Conservation (phyloP, 805 yeast genomes). For the Saccharomycopsis malanga region DNA sequence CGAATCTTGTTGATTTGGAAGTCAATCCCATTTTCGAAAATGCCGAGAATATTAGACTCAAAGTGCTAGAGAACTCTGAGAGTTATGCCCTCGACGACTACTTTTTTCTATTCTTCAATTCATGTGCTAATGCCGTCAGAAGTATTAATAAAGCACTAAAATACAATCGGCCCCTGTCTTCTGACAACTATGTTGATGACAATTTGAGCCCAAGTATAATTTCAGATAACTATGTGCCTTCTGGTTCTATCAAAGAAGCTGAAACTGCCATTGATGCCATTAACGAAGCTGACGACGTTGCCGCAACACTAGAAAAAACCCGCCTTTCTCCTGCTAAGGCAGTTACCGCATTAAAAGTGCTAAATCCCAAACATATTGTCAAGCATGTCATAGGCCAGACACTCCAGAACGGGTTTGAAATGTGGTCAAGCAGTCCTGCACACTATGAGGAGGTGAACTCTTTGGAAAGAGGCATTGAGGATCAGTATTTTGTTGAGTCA, state of each 20-base stretch:
- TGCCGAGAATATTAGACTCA: constrained; percentile 51
- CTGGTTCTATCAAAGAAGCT: constrained; percentile 2
- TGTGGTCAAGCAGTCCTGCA: constrained; percentile 55
- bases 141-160: constrained; percentile 15
- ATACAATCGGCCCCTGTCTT: not conserved
- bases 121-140: constrained; percentile 15
- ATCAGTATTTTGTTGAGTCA: constrained; percentile 42
- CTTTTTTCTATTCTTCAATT: constrained; percentile 57
- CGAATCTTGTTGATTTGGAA: constrained; percentile 56
- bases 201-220: not conserved
- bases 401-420: constrained; percentile 30
- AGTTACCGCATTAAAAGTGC: constrained; percentile 10
- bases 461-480: constrained; percentile 37
- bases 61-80: constrained; percentile 49
- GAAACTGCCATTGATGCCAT: not conserved
- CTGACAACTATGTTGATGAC: not conserved
- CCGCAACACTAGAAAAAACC: constrained; percentile 1
- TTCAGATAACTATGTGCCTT: constrained; percentile 12
- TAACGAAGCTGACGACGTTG: constrained; percentile 6
- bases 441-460: constrained; percentile 47
- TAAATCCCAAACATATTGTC: constrained; percentile 15
- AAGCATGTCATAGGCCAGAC: constrained; percentile 14
- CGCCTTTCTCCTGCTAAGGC: not conserved
- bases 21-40: constrained; percentile 48
- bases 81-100: constrained; percentile 59